Conservation (phyloP, 768 basidiomycete genomes). For the Auricularia auricula-judae region DNA sequence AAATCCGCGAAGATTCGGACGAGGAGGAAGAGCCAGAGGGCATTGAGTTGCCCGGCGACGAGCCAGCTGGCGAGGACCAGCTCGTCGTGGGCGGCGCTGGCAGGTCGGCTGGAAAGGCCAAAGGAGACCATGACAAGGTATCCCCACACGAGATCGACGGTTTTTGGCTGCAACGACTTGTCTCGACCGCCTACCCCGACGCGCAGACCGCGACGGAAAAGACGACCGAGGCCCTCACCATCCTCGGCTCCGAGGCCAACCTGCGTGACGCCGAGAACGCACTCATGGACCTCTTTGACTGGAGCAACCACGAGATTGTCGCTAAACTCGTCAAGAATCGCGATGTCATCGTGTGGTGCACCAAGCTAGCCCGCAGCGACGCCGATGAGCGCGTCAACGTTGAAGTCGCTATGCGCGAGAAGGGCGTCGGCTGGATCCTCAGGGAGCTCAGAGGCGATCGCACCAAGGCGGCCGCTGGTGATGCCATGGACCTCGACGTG, state of each 20-base stretch:
- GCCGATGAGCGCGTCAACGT: slow-evolving; percentile 85
- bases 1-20: slow-evolving; percentile 74
- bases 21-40: slow-evolving; percentile 41
- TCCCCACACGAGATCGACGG: slow-evolving; percentile 88
- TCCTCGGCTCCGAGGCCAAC: slow-evolving; percentile 78
- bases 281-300: slow-evolving; percentile 95
- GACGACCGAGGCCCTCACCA: slow-evolving; percentile 68
- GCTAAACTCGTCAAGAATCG: slow-evolving; percentile 89
- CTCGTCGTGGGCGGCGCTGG: slow-evolving; percentile 64
- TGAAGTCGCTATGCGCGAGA: slow-evolving; percentile 97
- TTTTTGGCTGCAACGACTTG: slow-evolving; percentile 97
- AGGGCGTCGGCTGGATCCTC: slow-evolving; percentile 91
- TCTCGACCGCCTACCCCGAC: slow-evolving; percentile 85
- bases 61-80: slow-evolving; percentile 42
- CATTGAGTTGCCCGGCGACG: slow-evolving; percentile 16
- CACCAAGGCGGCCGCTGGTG: slow-evolving; percentile 36
- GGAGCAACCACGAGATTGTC: slow-evolving; percentile 81
- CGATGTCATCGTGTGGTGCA: slow-evolving; percentile 96
- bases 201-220: slow-evolving; percentile 92
- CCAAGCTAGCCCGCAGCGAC: slow-evolving; percentile 82
- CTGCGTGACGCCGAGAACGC: slow-evolving; percentile 91
- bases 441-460: slow-evolving; percentile 79
- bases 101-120: slow-evolving; percentile 34
- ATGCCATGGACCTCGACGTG: slow-evolving; percentile 72
- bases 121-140: slow-evolving; percentile 66